Percentiles rank a stretch among this genome's conserved stretches.
Evolutionary conservation across 805 yeast genomes (phyloP).

Genomic region (Sugiyamaella mastotermitis): DNA sequence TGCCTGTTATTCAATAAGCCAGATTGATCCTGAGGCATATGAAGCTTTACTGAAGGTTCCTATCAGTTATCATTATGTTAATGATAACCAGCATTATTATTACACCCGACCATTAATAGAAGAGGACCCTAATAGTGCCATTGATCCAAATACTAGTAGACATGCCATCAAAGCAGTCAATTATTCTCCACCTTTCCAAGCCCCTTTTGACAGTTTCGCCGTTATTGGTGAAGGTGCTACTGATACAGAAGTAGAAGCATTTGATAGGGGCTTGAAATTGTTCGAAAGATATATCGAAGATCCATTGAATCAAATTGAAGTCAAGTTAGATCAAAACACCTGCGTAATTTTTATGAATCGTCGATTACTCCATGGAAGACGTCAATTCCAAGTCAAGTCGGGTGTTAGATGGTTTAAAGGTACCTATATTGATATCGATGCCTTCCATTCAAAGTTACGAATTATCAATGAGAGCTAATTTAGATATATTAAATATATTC

Average conservation of each 20-base stretch:
- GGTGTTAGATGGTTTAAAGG: slow-evolving; percentile 69
- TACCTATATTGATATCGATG: slow-evolving; percentile 66
- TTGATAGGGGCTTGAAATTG: slow-evolving; percentile 49
- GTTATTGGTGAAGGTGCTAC: slow-evolving; percentile 36
- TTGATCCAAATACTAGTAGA: slow-evolving; percentile 25
- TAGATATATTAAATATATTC: too few species aligned
- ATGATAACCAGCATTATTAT: slow-evolving; percentile 55
- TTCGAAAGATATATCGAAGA: slow-evolving; percentile 55
- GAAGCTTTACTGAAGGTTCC: slow-evolving; percentile 58
- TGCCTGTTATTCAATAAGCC: slow-evolving; percentile 53
- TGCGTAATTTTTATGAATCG: slow-evolving; percentile 69
- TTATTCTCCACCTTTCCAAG: slow-evolving; percentile 81
- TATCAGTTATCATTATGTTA: slow-evolving; percentile 61
- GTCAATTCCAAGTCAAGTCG: slow-evolving; percentile 39
- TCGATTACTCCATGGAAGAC: slow-evolving; percentile 62
- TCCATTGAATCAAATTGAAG: slow-evolving; percentile 47
- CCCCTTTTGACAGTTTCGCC: slow-evolving; percentile 49
- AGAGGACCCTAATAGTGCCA: slow-evolving; percentile 39
- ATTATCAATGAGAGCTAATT: too few species aligned
- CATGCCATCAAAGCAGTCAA: slow-evolving; percentile 50
- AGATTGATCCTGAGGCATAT: slow-evolving; percentile 56
- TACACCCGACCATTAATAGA: slow-evolving; percentile 58
- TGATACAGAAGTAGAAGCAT: slow-evolving; percentile 40
- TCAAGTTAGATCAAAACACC: slow-evolving; percentile 51
- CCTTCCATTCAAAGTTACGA: slow-evolving; percentile 52